Conservation (phyloP, 331 rosid genomes). For the Arachis monticola region DNA sequence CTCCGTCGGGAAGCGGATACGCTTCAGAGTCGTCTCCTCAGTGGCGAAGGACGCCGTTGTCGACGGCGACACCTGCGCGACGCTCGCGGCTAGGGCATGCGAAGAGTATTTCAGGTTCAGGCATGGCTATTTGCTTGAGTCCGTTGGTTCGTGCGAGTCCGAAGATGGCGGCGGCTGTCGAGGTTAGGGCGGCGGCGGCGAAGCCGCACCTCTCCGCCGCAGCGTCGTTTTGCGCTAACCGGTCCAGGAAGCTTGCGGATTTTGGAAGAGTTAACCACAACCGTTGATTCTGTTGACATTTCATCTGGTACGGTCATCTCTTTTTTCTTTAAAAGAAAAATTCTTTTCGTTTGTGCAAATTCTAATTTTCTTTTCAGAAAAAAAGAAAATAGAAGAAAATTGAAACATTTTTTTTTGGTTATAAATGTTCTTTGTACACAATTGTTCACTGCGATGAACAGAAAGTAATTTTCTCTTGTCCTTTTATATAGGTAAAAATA, state of each 20-base stretch:
- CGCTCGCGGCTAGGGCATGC: constrained; percentile 43
- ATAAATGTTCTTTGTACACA: constrained; percentile 37
- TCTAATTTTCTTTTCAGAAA: constrained; percentile 1
- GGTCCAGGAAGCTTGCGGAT: constrained; percentile 87
- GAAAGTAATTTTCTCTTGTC: constrained; percentile 15
- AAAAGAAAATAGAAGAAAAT: neutral
- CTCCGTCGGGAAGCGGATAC: constrained; percentile 60
- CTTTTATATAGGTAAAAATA: constrained; percentile 20
- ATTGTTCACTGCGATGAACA: constrained; percentile 29
- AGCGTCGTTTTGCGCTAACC: constrained; percentile 71
- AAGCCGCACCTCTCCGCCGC: constrained; percentile 66
- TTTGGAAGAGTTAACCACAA: constrained; percentile 77
- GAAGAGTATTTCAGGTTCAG: constrained; percentile 65
- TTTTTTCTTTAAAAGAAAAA: constrained; percentile 19
- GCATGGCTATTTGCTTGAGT: constrained; percentile 77
- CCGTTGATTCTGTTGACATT: constrained; percentile 63
- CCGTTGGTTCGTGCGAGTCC: constrained; percentile 90
- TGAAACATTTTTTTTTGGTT: neutral
- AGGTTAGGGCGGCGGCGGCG: constrained; percentile 48
- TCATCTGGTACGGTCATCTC: constrained; percentile 47
- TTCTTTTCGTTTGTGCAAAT: constrained; percentile 5
- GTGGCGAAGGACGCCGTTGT: constrained; percentile 64
- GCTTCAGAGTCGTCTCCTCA: constrained; percentile 61
- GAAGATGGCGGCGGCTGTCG: constrained; percentile 50
- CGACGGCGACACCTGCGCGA: constrained; percentile 49